Evolutionary conservation across 805 yeast genomes (phyloP).

Genomic region (Jamesozyma gamospora): DNA sequence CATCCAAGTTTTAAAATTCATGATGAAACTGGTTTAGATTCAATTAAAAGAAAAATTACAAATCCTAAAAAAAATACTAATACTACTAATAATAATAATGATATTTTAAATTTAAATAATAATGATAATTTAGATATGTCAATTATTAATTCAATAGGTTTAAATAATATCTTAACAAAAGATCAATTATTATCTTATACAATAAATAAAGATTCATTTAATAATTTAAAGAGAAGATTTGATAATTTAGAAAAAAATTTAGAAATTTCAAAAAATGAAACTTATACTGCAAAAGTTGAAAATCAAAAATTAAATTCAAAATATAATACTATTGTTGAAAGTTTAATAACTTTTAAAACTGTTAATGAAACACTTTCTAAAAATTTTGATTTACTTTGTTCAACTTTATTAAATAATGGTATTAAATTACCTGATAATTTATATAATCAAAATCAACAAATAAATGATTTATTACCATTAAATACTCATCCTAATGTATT

Average conservation of each 20-base stretch:
- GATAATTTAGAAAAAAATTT: constrained; percentile 28
- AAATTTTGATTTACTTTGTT: constrained; percentile 41
- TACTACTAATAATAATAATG: neutral
- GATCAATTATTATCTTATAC: constrained; percentile 17
- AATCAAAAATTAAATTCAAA: constrained; percentile 40
- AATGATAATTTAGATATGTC: constrained; percentile 12
- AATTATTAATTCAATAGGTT: constrained; percentile 12
- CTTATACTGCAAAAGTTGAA: constrained; percentile 25
- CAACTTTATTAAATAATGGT: constrained; percentile 46
- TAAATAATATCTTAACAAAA: constrained; percentile 4
- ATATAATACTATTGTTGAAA: constrained; percentile 55
- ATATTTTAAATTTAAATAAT: neutral
- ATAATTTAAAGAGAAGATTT: constrained; percentile 26
- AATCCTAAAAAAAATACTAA: constrained; percentile 34
- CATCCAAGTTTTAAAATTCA: constrained; percentile 80
- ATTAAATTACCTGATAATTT: constrained; percentile 48
- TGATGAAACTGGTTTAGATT: constrained; percentile 70
- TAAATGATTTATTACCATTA: neutral
- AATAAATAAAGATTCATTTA: constrained; percentile 19
- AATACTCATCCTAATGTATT: neutral
- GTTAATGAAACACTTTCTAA: constrained; percentile 47
- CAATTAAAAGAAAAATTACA: constrained; percentile 78
- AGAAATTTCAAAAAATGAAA: constrained; percentile 16
- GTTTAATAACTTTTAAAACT: constrained; percentile 45
- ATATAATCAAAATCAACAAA: constrained; percentile 5